These are phyloP conservation scores for Chaetomium sp. DNA, from an alignment of 2,329 filamentous ascomycete genomes.

Conservation along the genomic window DNA sequence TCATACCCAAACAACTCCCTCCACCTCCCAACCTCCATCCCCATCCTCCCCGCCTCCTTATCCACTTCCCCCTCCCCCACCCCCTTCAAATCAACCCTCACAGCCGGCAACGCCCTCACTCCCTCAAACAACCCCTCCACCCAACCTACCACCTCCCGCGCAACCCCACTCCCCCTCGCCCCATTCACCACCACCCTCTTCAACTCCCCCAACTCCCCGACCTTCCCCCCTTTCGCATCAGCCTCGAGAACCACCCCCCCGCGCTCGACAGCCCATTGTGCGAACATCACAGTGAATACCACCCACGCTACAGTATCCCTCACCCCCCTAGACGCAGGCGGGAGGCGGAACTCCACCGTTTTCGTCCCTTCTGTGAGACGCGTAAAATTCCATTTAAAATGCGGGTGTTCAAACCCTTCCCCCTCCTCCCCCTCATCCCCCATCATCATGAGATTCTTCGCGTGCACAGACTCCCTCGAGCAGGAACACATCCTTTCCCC, in stretches of 20 bases:
- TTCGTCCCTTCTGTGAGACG: background rate
- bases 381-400: constrained; percentile 1
- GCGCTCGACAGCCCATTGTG: background rate
- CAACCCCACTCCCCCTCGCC: background rate
- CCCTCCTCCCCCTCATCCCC: no score
- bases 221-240: no score
- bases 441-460: no score
- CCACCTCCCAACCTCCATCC: background rate
- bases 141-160: background rate
- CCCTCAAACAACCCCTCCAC: background rate
- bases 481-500: background rate
- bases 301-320: background rate
- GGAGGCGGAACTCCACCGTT: background rate
- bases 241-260: background rate
- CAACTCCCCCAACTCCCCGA: background rate
- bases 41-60: background rate
- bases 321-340: background rate
- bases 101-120: background rate
- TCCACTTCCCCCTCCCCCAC: background rate
- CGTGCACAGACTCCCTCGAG: background rate
- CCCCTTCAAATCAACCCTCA: background rate
- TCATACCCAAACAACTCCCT: background rate
- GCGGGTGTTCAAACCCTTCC: background rate
- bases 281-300: background rate
- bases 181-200: background rate